A percentile compares a stretch with the other conserved stretches of the same genome.
phyloP scores from a whole-genome alignment of 2,329 filamentous ascomycete species.

The Amesomyces nigricolor region DNA sequence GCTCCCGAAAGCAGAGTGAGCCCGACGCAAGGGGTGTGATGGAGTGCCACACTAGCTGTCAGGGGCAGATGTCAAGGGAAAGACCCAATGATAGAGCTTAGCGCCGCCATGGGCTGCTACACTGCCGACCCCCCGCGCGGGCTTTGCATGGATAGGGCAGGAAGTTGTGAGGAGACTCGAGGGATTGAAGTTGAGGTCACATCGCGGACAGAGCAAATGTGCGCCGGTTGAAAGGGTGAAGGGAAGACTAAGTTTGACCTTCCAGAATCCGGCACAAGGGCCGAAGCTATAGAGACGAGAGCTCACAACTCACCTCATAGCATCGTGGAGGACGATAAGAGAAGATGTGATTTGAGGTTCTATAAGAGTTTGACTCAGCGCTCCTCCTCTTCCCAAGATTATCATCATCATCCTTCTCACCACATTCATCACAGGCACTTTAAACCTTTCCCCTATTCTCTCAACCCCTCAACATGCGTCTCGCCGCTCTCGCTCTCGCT shows the following conservation, averaged over 20 bases:
- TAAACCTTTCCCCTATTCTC: background rate
- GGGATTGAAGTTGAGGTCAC: background rate
- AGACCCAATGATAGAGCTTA: no score
- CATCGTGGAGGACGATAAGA: background rate
- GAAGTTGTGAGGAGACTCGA: background rate
- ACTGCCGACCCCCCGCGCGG: background rate
- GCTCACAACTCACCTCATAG: background rate
- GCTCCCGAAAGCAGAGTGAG: no score
- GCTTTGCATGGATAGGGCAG: constrained; percentile 18
- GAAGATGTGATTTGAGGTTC: background rate
- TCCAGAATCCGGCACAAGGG: constrained; percentile 11
- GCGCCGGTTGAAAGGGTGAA: background rate
- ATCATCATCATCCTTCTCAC: background rate
- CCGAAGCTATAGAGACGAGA: background rate
- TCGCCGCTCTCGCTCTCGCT: constrained; percentile 17
- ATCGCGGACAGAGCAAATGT: constrained; percentile 9
- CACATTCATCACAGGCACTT: background rate
- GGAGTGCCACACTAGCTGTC: no score
- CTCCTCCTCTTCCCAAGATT: background rate
- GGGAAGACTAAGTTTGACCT: constrained; percentile 5
- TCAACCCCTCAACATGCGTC: constrained; percentile 18
- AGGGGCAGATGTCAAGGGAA: no score
- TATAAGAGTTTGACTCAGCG: background rate
- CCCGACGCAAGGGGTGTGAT: no score
- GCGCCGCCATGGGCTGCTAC: no score